Percentiles rank a stretch among this genome's conserved stretches.
phyloP scores from a whole-genome alignment of 495 filamentous ascomycete genomes.

The Xylaria flabelliformis region DNA sequence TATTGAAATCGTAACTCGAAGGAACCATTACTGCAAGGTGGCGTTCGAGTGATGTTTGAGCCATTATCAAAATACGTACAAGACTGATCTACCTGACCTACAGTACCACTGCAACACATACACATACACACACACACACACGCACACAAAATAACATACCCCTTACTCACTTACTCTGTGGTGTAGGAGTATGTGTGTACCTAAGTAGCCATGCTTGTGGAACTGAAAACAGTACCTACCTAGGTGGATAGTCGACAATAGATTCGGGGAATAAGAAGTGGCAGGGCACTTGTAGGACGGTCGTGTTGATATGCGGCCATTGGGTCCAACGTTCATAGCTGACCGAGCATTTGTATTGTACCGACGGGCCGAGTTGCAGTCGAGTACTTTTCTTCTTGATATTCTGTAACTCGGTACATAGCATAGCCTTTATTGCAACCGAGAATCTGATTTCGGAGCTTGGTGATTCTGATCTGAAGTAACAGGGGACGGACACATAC shows the following conservation, averaged over 20 bases:
- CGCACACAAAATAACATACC: background rate
- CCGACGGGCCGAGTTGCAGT: constrained; percentile 15
- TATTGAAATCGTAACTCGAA: background rate
- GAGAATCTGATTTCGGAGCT: constrained; percentile 26
- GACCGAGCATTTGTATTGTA: constrained; percentile 16
- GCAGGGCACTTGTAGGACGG: constrained; percentile 2
- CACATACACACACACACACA: background rate
- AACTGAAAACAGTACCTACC: constrained; percentile 5
- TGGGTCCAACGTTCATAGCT: constrained; percentile 7
- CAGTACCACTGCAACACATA: constrained; percentile 11
- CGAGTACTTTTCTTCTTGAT: background rate
- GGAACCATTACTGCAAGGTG: constrained; percentile 16
- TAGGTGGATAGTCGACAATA: constrained; percentile 4
- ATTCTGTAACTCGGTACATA: constrained; percentile 10
- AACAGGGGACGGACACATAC: constrained; percentile 15
- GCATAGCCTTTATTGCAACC: background rate
- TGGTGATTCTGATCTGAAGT: constrained; percentile 19
- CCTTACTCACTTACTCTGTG: constrained; percentile 1
- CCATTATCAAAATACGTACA: constrained; percentile 3
- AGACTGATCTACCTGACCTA: constrained; percentile 16
- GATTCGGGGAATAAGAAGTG: constrained; percentile 16
- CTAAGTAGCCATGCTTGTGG: background rate
- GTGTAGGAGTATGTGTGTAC: constrained; percentile 18
- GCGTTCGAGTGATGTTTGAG: background rate
- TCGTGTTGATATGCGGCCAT: constrained; percentile 20